Percentiles rank a stretch among this genome's conserved stretches.
These are phyloP conservation scores for Ceratocystis albifundus DNA, from an alignment of 2,329 filamentous ascomycete genomes.

Conservation along the genomic window DNA sequence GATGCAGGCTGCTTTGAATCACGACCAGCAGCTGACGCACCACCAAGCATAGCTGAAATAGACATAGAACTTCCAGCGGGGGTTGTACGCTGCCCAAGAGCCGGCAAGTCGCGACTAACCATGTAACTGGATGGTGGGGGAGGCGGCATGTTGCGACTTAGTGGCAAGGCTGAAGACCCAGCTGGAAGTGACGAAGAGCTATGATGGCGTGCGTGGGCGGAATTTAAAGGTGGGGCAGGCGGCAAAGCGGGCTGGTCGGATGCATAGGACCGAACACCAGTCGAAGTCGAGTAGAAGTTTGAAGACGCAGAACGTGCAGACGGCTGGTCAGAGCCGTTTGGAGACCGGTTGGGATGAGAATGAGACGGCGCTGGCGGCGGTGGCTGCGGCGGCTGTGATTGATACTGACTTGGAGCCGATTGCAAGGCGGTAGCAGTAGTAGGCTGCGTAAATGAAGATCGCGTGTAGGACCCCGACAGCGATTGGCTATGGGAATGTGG, in stretches of 20 bases:
- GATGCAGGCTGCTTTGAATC: conserved; percentile 34
- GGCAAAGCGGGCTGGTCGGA: conserved; percentile 21
- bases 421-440: background rate
- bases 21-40: conserved; percentile 29
- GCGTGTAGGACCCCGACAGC: background rate
- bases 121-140: conserved; percentile 37
- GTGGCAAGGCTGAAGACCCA: conserved; percentile 28
- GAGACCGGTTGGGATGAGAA: conserved; percentile 12
- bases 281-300: conserved; percentile 17
- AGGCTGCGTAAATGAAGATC: background rate
- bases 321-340: conserved; percentile 9
- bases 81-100: conserved; percentile 39
- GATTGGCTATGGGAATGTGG: background rate
- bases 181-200: conserved; percentile 35
- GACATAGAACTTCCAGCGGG: conserved; percentile 46
- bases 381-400: conserved; percentile 6
- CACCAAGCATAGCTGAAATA: conserved; percentile 48
- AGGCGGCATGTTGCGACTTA: conserved; percentile 28
- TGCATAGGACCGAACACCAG: conserved; percentile 18
- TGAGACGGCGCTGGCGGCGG: conserved; percentile 5
- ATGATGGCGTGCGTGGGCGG: conserved; percentile 35
- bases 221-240: conserved; percentile 27
- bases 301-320: conserved; percentile 8
- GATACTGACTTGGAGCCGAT: background rate
- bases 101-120: conserved; percentile 42